Evolutionary conservation across 2,329 filamentous ascomycete species (phyloP).

Genomic region (Fusarium secorum): DNA sequence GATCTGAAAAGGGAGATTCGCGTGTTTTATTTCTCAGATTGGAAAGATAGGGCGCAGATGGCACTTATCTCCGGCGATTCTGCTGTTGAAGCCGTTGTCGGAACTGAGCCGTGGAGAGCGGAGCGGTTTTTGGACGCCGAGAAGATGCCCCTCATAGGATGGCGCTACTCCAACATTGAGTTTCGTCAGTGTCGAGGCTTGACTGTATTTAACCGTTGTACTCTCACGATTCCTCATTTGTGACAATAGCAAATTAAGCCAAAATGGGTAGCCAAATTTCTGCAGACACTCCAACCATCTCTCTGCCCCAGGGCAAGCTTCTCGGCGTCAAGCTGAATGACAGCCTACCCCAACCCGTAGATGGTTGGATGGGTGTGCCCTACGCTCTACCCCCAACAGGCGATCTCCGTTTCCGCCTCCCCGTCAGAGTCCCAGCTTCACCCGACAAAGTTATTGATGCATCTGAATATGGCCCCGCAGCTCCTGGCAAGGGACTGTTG

Average conservation of each 20-base stretch:
- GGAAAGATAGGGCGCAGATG: background rate
- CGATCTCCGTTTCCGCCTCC: slow-evolving; percentile 54
- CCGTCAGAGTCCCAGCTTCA: slow-evolving; percentile 42
- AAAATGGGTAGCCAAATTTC: slow-evolving; percentile 26
- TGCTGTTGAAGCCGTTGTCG: background rate
- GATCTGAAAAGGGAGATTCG: background rate
- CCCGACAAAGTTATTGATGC: slow-evolving; percentile 45
- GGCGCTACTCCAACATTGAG: background rate
- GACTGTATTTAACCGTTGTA: background rate
- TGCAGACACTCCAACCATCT: slow-evolving; percentile 15
- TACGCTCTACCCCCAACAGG: slow-evolving; percentile 58
- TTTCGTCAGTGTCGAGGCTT: background rate
- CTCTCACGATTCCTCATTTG: background rate
- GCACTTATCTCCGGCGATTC: background rate
- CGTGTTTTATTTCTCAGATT: background rate
- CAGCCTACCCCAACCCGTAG: slow-evolving; percentile 41
- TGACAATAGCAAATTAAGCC: background rate
- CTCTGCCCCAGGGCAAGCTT: slow-evolving; percentile 34
- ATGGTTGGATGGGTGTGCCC: slow-evolving; percentile 57
- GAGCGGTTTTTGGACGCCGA: slow-evolving; percentile 23
- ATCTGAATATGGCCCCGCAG: slow-evolving; percentile 48
- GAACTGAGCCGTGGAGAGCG: background rate
- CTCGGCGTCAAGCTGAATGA: slow-evolving; percentile 31
- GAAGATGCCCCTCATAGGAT: background rate
- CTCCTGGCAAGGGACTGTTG: slow-evolving; percentile 37